phyloP scores from a whole-genome alignment of 2,329 filamentous ascomycete genomes.

The Pseudogymnoascus sp. region DNA sequence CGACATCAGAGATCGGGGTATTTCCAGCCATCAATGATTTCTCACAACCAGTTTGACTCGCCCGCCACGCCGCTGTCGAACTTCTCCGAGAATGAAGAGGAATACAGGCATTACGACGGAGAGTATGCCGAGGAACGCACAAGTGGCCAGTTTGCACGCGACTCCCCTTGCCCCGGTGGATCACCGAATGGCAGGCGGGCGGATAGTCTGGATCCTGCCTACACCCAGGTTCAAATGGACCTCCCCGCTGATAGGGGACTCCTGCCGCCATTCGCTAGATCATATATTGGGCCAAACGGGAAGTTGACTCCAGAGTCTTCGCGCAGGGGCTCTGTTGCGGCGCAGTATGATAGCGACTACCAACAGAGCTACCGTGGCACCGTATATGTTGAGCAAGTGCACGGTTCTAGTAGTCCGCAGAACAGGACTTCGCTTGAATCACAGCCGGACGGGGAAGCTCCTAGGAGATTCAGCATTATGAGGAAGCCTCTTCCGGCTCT shows the following conservation, averaged over 20 bases:
- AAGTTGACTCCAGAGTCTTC: background rate
- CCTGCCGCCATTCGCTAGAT: background rate
- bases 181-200: background rate
- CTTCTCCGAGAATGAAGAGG: slow-evolving; percentile 15
- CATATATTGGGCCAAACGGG: background rate
- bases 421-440: slow-evolving; percentile 1
- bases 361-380: background rate
- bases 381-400: background rate
- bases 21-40: slow-evolving; percentile 11
- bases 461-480: slow-evolving; percentile 17
- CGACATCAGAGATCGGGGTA: background rate
- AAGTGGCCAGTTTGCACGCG: background rate
- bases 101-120: background rate
- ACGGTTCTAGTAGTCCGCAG: background rate
- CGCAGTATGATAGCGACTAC: slow-evolving; percentile 5
- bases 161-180: background rate
- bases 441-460: background rate
- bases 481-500: slow-evolving; percentile 39
- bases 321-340: background rate
- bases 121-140: background rate
- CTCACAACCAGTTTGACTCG: slow-evolving; percentile 16
- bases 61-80: slow-evolving; percentile 20
- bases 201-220: background rate
- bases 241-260: background rate
- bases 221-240: background rate